Evolutionary conservation across 306 rosid species (phyloP).

Genomic region (Cucumis sativus): Cucumber_9930_V3 NC_026659.2:1050001-1050500

Average conservation of each 20-base stretch:
- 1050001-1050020: neutral
- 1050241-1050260: no score
- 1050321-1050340: neutral
- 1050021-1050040: neutral
- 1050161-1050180: neutral
- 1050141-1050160: no score
- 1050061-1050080: neutral
- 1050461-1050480: neutral
- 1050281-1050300: neutral
- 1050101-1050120: neutral
- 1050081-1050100: neutral
- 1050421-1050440: slow-evolving; percentile 6
- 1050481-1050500: neutral
- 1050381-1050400: slow-evolving; percentile 7
- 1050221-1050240: no score
- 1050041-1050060: neutral
- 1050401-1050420: neutral
- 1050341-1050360: neutral
- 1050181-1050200: neutral
- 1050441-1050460: neutral
- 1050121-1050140: no score
- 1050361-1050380: slow-evolving; percentile 6
- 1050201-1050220: no score
- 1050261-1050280: neutral
- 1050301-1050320: neutral